These are phyloP conservation scores for Dioscorea cayenensis DNA, from an alignment of 116 monocot genomes.

Conservation along the genomic window DNA sequence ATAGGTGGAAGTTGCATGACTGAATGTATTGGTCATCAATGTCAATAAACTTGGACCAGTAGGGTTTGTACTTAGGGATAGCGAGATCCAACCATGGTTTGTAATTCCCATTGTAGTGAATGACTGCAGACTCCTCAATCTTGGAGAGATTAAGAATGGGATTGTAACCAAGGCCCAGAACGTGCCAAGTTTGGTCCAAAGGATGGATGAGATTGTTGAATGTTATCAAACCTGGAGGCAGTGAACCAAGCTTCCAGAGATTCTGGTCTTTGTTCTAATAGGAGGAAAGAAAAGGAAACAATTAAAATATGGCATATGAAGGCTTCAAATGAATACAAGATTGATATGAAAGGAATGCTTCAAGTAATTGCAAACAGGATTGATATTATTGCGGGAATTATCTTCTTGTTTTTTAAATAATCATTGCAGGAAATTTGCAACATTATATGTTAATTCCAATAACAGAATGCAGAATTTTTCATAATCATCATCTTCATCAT, in stretches of 20 bases:
- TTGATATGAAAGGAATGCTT: no score
- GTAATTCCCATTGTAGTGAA: constrained; percentile 95
- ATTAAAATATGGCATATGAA: no score
- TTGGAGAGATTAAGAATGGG: constrained; percentile 31
- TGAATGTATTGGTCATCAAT: constrained; percentile 47
- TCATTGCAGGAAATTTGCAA: no score
- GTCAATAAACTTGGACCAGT: constrained; percentile 72
- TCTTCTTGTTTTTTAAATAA: no score
- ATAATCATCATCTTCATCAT: no score
- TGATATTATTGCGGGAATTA: no score
- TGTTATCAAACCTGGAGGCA: constrained; percentile 86
- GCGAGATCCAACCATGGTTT: constrained; percentile 96
- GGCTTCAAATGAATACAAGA: no score
- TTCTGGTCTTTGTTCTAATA: constrained; percentile 63
- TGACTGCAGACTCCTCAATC: constrained; percentile 69
- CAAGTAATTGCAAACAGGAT: no score
- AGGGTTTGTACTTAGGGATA: constrained; percentile 52
- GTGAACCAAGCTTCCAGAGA: constrained; percentile 91
- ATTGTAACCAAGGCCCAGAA: constrained; percentile 87
- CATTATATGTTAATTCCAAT: no score
- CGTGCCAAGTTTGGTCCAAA: constrained; percentile 77
- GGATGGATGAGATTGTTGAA: constrained; percentile 81
- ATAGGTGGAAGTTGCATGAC: constrained; percentile 20
- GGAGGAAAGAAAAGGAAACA: neutral
- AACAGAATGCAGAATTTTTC: no score